Evolutionary conservation across 2,329 filamentous ascomycete species (phyloP), one percentile per base, ranked within the genome.

Genomic region (Verticillium zaregamsianum): DNA sequence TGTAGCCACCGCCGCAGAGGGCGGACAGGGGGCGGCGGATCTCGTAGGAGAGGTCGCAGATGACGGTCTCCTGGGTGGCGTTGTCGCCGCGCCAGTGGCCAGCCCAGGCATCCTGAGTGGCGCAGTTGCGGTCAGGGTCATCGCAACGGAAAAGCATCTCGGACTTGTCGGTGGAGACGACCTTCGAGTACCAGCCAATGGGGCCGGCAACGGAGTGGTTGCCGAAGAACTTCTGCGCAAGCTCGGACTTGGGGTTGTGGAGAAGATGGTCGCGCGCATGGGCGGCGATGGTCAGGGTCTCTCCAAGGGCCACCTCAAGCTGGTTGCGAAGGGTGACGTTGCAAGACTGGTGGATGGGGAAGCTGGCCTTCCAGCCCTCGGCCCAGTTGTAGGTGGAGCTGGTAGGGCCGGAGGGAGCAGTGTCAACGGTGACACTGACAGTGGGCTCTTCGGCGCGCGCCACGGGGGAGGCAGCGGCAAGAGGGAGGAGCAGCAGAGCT

Each of bases 1-100:
- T 86, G 74, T 89, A 90, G 58, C 88, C 88, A 20, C 82, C 76
- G 31, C 79, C 80, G 72, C 89, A 91, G 68, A 90, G 78, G 33
- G 81, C 80, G 58, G 81, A 77, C 8, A 91, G 81, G 23, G 80
- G 81, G 39, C 80, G 81, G 57, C 88, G 85, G 56, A 79, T 80
- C 40, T 75, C 69, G 72, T 86, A 91, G 2, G 86, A 89, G 2
- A 84, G 77, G 5, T 82, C 80, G 73, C 88, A 91, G 72, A 91
- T 90, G 66, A 90, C 88, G 2, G 88, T 91, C 73, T 91, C 87
- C 1, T 79, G 74, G 3, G 86, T 86, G 2, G 82, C 87, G 64
- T 90, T 90, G 31, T 72, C 69, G 54, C 88, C 88, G 60, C 89
- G 84, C 84, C 84, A 89, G 77, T 91, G 88, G 37, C 88, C 88